Evolutionary conservation across 2,329 filamentous ascomycete species (phyloP).

Genomic region (Leptographium procerum): DNA sequence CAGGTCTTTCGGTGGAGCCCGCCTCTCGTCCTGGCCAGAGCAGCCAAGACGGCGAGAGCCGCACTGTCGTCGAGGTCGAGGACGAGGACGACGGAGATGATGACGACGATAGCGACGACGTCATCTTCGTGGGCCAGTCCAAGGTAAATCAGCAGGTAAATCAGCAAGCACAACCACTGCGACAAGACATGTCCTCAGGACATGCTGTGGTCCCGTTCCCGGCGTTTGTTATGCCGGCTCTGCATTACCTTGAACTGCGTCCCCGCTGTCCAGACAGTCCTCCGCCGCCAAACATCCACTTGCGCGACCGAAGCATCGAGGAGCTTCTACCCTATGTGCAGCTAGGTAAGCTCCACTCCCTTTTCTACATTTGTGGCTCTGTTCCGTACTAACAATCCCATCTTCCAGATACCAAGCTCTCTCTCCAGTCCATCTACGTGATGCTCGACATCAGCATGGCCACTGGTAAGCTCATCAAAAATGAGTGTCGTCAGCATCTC

Average conservation of each 20-base stretch:
- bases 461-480: neutral
- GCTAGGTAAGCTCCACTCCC: neutral
- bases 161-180: neutral
- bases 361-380: neutral
- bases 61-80: neutral
- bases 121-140: neutral
- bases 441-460: slow-evolving; percentile 5
- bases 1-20: neutral
- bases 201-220: no score
- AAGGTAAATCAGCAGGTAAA: neutral
- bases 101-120: neutral
- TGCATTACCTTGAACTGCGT: slow-evolving; percentile 11
- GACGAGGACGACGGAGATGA: neutral
- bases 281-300: slow-evolving; percentile 10
- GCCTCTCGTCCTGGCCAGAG: neutral
- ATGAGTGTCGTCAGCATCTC: slow-evolving; percentile 5
- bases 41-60: neutral
- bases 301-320: slow-evolving; percentile 3
- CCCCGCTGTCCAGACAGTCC: slow-evolving; percentile 9
- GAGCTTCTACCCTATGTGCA: slow-evolving; percentile 11
- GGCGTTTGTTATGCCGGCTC: neutral
- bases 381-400: neutral
- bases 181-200: neutral
- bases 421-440: slow-evolving; percentile 3
- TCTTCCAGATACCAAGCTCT: slow-evolving; percentile 3